Evolutionary conservation across 169 alveolate genomes (phyloP).

Genomic region (Toxoplasma gondii): DNA sequence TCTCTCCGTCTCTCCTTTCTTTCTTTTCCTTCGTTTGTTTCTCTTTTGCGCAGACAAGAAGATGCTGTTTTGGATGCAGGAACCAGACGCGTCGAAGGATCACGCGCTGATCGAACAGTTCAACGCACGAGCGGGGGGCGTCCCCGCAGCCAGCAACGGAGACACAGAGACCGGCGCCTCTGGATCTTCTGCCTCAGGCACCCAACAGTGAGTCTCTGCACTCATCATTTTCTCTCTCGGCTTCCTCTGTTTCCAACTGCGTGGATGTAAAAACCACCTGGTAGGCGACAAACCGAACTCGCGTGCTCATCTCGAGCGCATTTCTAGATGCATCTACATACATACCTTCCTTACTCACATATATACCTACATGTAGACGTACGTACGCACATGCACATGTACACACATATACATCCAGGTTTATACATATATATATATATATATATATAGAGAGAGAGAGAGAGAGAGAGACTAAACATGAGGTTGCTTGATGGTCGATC

Average conservation of each 20-base stretch:
- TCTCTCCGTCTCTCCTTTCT: too few species aligned
- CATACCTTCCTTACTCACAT: not conserved
- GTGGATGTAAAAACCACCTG: too few species aligned
- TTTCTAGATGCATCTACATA: not conserved
- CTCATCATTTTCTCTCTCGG: not conserved
- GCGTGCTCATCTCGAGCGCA: too few species aligned
- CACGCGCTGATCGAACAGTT: not conserved
- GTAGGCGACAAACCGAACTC: too few species aligned
- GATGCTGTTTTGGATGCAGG: constrained; percentile 78
- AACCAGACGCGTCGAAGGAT: constrained; percentile 56
- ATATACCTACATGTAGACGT: not conserved
- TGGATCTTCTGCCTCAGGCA: not conserved
- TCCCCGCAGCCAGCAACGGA: not conserved
- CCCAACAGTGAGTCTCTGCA: not conserved
- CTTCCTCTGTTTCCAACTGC: not conserved
- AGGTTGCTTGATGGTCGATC: too few species aligned
- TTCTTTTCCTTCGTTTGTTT: too few species aligned
- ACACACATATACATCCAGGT: not conserved
- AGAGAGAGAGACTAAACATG: too few species aligned
- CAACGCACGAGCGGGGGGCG: not conserved
- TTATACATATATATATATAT: not conserved
- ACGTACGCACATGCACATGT: not conserved
- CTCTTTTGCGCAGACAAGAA: constrained; percentile 40
- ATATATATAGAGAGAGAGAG: not conserved
- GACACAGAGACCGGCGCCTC: not conserved